Percentiles rank a stretch among this genome's conserved stretches.
These are phyloP conservation scores for Wickerhamomyces queroliae DNA, from an alignment of 805 yeast species.

Conservation along the genomic window DNA sequence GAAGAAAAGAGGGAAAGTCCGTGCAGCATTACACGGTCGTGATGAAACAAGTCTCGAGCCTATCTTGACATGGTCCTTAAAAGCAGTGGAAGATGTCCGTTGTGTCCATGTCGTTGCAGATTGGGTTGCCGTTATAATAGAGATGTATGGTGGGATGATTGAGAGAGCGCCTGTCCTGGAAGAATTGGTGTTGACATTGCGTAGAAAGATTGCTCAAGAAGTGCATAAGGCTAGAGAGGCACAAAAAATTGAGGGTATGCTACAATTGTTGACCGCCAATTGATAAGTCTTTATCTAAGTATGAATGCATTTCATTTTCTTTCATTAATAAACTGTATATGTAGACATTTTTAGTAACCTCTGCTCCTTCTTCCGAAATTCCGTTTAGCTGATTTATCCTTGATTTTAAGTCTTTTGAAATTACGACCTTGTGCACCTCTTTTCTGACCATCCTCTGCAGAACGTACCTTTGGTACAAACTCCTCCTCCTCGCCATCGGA, in stretches of 20 bases:
- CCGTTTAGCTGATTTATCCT: slow-evolving; percentile 35
- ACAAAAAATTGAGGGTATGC: slow-evolving; percentile 87
- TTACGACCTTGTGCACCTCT: slow-evolving; percentile 24
- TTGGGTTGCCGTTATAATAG: slow-evolving; percentile 65
- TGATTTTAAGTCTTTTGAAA: slow-evolving; percentile 47
- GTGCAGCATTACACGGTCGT: slow-evolving; percentile 72
- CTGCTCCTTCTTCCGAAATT: slow-evolving; percentile 34
- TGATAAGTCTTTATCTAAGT: slow-evolving; percentile 2
- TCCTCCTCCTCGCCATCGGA: slow-evolving; percentile 14
- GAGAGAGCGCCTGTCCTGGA: slow-evolving; percentile 75
- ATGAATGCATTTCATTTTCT: neutral
- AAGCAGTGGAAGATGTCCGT: slow-evolving; percentile 73
- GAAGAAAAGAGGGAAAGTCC: slow-evolving; percentile 81
- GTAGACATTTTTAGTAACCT: slow-evolving; percentile 2
- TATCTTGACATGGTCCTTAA: slow-evolving; percentile 74
- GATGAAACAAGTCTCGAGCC: slow-evolving; percentile 88
- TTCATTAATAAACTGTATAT: neutral
- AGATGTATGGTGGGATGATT: slow-evolving; percentile 69
- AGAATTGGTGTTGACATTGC: slow-evolving; percentile 58
- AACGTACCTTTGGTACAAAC: slow-evolving; percentile 14
- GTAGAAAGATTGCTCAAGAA: slow-evolving; percentile 59
- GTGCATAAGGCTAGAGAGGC: slow-evolving; percentile 81
- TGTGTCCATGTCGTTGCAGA: slow-evolving; percentile 56
- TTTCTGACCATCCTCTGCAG: slow-evolving; percentile 32
- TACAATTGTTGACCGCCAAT: slow-evolving; percentile 67